Evolutionary conservation across 352 stramenopile species (phyloP).

Genomic region (Phytophthora aleatoria): DNA sequence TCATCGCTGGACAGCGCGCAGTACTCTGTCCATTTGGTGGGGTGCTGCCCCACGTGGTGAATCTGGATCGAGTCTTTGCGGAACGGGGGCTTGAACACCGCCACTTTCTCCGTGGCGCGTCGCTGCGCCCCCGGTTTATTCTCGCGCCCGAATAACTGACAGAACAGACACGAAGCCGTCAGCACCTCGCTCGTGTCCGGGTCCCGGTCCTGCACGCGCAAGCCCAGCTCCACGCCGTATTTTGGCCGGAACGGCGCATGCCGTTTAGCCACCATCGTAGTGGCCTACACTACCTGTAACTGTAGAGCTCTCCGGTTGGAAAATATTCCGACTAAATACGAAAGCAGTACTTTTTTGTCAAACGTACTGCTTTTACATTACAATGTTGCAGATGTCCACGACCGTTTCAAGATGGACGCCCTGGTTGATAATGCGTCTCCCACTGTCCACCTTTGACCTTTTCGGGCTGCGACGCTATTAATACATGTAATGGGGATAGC

Average conservation of each 20-base stretch:
- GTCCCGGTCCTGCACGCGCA: constrained; percentile 41
- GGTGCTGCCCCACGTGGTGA: constrained; percentile 60
- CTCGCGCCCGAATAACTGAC: constrained; percentile 66
- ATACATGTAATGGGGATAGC: too few relatives aligned
- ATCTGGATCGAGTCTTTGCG: constrained; percentile 71
- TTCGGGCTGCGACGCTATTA: too few relatives aligned
- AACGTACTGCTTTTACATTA: too few relatives aligned
- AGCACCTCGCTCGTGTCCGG: constrained; percentile 40
- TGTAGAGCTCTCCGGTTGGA: too few relatives aligned
- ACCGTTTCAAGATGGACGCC: too few relatives aligned
- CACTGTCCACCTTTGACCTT: too few relatives aligned
- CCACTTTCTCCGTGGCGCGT: constrained; percentile 60
- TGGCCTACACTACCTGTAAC: too few relatives aligned
- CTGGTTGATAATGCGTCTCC: too few relatives aligned
- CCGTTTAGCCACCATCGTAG: constrained; percentile 20
- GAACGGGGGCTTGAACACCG: constrained; percentile 65
- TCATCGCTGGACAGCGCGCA: constrained; percentile 42
- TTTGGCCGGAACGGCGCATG: constrained; percentile 20
- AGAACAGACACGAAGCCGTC: constrained; percentile 60
- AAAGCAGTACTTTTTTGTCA: too few relatives aligned
- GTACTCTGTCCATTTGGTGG: constrained; percentile 51
- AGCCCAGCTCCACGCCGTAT: constrained; percentile 34
- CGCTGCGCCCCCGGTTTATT: constrained; percentile 41
- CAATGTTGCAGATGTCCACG: too few relatives aligned
- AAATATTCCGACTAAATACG: too few relatives aligned